Conservation (phyloP, 2,329 filamentous ascomycete genomes). For the Parasarocladium wereldwijsianum region DNA sequence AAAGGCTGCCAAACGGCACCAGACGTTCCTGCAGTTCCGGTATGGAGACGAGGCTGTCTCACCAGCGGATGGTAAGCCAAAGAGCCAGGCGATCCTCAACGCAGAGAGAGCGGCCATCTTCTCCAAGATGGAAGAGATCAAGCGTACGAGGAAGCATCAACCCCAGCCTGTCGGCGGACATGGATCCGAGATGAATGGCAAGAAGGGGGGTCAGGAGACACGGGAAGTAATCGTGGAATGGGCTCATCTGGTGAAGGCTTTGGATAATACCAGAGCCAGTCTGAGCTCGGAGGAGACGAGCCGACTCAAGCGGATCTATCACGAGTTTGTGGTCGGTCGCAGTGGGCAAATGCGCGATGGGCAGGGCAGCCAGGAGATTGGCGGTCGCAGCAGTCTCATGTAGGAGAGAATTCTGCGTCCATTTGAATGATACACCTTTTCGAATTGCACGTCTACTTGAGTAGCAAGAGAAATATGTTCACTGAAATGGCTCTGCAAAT, state of each 20-base stretch:
- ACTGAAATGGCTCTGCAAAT: too few species aligned
- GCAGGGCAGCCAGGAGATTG: slow-evolving; percentile 82
- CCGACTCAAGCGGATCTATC: slow-evolving; percentile 68
- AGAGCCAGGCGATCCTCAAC: slow-evolving; percentile 39
- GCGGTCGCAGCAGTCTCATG: slow-evolving; percentile 88
- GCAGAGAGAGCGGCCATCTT: slow-evolving; percentile 66
- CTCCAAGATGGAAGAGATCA: slow-evolving; percentile 70
- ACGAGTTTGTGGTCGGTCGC: slow-evolving; percentile 81
- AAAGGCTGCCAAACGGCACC: slow-evolving; percentile 17
- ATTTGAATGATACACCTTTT: too few species aligned
- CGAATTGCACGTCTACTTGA: too few species aligned
- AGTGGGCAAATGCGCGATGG: slow-evolving; percentile 94
- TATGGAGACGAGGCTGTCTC: slow-evolving; percentile 48
- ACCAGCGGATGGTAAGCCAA: slow-evolving; percentile 25
- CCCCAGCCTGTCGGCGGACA: slow-evolving; percentile 11
- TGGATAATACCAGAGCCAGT: slow-evolving; percentile 65
- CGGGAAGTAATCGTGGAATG: slow-evolving; percentile 70
- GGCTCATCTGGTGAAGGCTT: slow-evolving; percentile 66
- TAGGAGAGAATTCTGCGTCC: too few species aligned
- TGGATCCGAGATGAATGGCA: slow-evolving; percentile 9
- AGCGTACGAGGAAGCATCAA: slow-evolving; percentile 44
- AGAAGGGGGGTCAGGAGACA: slow-evolving; percentile 20
- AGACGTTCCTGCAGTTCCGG: slow-evolving; percentile 68
- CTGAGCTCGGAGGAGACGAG: slow-evolving; percentile 66
- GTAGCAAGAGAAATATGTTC: slow-evolving; percentile 2